phyloP scores from a whole-genome alignment of 1,284 basidiomycete genomes.

The Tilletia caries region DNA sequence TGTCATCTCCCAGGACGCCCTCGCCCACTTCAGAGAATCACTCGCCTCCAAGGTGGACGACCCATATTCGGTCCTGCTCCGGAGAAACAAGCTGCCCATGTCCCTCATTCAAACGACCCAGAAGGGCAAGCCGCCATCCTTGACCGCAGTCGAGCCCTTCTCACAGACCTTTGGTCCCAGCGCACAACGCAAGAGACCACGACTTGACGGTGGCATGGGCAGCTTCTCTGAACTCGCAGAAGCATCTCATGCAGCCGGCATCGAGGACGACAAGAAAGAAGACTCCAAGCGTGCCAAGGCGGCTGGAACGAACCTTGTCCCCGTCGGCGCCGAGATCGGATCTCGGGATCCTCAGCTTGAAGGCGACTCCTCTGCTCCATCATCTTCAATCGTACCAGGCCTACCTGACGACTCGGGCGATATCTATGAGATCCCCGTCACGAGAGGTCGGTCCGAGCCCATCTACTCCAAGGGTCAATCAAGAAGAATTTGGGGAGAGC shows the following conservation, averaged over 20 bases:
- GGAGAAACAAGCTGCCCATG: constrained; percentile 53
- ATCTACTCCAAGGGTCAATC: constrained; percentile 53
- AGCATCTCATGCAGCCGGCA: constrained; percentile 32
- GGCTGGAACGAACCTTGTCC: constrained; percentile 44
- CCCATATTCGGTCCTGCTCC: constrained; percentile 48
- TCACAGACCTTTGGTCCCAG: constrained; percentile 49
- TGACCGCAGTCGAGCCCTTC: constrained; percentile 49
- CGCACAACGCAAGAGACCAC: constrained; percentile 50
- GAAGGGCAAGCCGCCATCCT: constrained; percentile 42
- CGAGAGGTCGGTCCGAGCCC: constrained; percentile 49
- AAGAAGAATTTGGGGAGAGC: constrained; percentile 83
- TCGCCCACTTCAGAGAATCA: constrained; percentile 60
- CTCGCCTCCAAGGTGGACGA: constrained; percentile 47
- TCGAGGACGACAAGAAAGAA: constrained; percentile 33
- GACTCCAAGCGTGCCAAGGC: constrained; percentile 39
- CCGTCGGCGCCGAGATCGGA: constrained; percentile 48
- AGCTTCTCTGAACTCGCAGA: constrained; percentile 49
- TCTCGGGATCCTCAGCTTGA: constrained; percentile 14
- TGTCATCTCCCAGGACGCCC: constrained; percentile 65
- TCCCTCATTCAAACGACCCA: constrained; percentile 47
- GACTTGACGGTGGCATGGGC: constrained; percentile 42
- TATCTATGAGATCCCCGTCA: constrained; percentile 47
- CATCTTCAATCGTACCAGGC: neutral
- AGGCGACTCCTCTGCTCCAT: neutral
- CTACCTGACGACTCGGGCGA: constrained; percentile 20